Evolutionary conservation across 495 filamentous ascomycete species (phyloP), one percentile per base, ranked within the genome.

Genomic region (Trichoderma reesei): DNA sequence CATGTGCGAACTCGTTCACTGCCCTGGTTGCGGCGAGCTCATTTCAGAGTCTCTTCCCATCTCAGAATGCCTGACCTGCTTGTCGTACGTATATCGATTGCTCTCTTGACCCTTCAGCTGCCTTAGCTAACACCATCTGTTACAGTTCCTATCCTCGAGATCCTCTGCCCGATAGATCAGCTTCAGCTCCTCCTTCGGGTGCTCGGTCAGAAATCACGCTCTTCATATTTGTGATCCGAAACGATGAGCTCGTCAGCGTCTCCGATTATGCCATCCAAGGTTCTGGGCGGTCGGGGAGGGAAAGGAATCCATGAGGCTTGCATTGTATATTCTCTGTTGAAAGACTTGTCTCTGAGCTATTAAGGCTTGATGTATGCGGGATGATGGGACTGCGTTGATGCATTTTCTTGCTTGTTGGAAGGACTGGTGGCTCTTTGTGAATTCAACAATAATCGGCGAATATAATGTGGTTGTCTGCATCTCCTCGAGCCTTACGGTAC

Each of bases 51-150:
- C 51, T 14, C 51, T 56, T 31, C 51, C 51, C 51, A 14, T 56
- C 51, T 56, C 51, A 34, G 51, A 56, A 14, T 56, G 51, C 51
- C 34, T 56, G 5, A 56, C 51, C 31, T 56, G 51, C 16, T 56
- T 56, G 51, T 31, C 51, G 51, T 56, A 14, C 31, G 51, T 16
- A 34, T 0, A 33, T 31, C n/a, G 16, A 13, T 18, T 10, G 3
- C 11, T 33, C 6, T 3, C 3, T 34, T 34, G 4, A n/a, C n/a
- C n/a, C n/a, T n/a, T n/a, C n/a, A n/a, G n/a, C n/a, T n/a, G n/a
- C n/a, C n/a, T n/a, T n/a, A n/a, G n/a, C n/a, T n/a, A n/a, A n/a
- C n/a, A n/a, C n/a, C n/a, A n/a, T n/a, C n/a, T n/a, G n/a, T n/a
- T n/a, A n/a, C n/a, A n/a, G n/a, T n/a, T n/a, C n/a, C n/a, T n/a